Conservation (phyloP, 768 basidiomycete species). For the Nidula microcarpa region DNA sequence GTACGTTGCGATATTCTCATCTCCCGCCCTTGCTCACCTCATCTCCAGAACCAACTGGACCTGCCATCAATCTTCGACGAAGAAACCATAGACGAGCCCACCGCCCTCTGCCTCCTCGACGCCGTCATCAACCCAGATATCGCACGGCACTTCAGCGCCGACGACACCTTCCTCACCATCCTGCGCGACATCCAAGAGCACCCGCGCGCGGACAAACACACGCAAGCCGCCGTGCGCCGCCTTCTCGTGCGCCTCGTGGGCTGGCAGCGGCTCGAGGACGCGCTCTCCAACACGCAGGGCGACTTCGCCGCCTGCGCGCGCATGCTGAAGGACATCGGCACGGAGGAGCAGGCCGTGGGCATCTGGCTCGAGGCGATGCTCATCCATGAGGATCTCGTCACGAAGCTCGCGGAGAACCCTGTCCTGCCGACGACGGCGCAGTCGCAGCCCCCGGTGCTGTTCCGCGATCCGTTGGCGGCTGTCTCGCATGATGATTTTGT, state of each 20-base stretch:
- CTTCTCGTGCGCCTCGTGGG: conserved; percentile 48
- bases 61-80: conserved; percentile 51
- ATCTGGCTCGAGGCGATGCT: conserved; percentile 73
- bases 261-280: conserved; percentile 62
- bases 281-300: conserved; percentile 48
- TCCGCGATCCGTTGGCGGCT: conserved; percentile 21
- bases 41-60: conserved; percentile 53
- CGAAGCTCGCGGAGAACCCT: conserved; percentile 40
- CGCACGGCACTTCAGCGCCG: conserved; percentile 44
- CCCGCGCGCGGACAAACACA: conserved; percentile 31
- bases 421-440: conserved; percentile 25
- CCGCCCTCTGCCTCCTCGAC: conserved; percentile 53
- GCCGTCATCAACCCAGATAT: conserved; percentile 66
- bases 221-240: conserved; percentile 42
- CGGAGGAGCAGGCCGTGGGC: conserved; percentile 66
- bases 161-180: conserved; percentile 36
- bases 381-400: conserved; percentile 48
- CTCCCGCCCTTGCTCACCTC: neutral
- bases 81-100: conserved; percentile 49
- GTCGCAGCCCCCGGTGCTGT: conserved; percentile 34
- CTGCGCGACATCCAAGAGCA: conserved; percentile 34
- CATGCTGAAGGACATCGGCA: conserved; percentile 58
- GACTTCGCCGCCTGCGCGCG: conserved; percentile 45
- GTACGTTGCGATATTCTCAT: conserved; percentile 17
- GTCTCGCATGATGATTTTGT: conserved; percentile 57